A percentile compares a stretch with the other conserved stretches of the same genome.
Conservation (phyloP, 163 green algal species). For the Volvox carteri region DNA sequence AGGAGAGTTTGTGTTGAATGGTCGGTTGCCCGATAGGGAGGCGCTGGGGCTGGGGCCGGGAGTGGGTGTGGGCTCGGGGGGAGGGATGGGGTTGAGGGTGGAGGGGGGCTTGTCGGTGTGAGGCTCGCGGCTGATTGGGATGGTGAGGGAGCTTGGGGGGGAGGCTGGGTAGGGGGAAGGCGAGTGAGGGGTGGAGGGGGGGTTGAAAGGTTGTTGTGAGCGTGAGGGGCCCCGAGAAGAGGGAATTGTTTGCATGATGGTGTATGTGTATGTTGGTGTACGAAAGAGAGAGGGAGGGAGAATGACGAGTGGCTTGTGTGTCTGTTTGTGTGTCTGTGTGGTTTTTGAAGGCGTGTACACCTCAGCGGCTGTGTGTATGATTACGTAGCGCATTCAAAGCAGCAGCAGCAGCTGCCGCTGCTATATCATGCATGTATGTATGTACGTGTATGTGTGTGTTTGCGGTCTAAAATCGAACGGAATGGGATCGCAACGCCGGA, state of each 20-base stretch:
- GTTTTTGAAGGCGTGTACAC: neutral
- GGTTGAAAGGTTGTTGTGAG: too few relatives aligned
- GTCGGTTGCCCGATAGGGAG: conserved; percentile 47
- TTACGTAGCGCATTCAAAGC: too few relatives aligned
- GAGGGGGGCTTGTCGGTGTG: neutral
- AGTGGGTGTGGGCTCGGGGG: neutral
- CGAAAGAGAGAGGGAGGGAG: neutral
- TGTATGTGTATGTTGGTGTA: too few relatives aligned
- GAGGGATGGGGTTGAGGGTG: neutral
- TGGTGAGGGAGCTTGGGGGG: neutral
- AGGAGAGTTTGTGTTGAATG: conserved; percentile 55
- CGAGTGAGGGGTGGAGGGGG: neutral
- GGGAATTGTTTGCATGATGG: too few relatives aligned
- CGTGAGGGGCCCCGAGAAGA: neutral
- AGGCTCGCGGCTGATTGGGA: too few relatives aligned
- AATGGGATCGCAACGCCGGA: too few relatives aligned
- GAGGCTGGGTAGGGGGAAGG: neutral
- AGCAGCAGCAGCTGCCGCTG: too few relatives aligned
- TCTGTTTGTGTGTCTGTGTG: conserved; percentile 1
- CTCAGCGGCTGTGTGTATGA: too few relatives aligned
- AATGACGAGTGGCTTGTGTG: neutral
- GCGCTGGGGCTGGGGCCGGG: conserved; percentile 33
- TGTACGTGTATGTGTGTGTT: too few relatives aligned
- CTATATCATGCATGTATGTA: too few relatives aligned
- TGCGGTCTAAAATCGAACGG: too few relatives aligned